These are phyloP conservation scores for Irpex lacteus DNA, from an alignment of 1,284 basidiomycete genomes.

Conservation along the genomic window DNA sequence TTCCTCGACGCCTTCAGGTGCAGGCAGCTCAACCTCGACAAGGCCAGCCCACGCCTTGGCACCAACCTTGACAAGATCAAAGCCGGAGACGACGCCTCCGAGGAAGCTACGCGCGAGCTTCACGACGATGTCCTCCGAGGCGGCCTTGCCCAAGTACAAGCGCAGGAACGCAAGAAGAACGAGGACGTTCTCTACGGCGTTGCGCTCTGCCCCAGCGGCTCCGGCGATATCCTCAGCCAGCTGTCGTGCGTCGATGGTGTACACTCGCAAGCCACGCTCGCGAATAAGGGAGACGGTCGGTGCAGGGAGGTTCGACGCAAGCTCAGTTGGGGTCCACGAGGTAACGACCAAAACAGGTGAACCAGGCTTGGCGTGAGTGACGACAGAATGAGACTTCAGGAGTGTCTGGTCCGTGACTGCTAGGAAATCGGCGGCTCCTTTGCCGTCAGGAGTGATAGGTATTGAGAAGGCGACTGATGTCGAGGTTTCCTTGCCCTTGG, in stretches of 20 bases:
- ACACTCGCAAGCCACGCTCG: conserved; percentile 54
- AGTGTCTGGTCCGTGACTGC: conserved; percentile 68
- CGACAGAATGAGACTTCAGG: conserved; percentile 63
- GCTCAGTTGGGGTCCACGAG: conserved; percentile 60
- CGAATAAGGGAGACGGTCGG: conserved; percentile 39
- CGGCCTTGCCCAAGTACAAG: conserved; percentile 65
- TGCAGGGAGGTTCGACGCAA: conserved; percentile 50
- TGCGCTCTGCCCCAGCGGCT: conserved; percentile 31
- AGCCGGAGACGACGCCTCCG: conserved; percentile 40
- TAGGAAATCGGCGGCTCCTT: conserved; percentile 61
- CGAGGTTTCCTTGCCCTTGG: conserved; percentile 34
- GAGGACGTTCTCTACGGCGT: conserved; percentile 48
- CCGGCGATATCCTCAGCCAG: conserved; percentile 24
- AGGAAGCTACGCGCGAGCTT: conserved; percentile 46
- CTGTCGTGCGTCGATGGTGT: conserved; percentile 51
- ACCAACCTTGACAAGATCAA: conserved; percentile 46
- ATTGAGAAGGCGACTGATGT: conserved; percentile 50
- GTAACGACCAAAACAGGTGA: conserved; percentile 62
- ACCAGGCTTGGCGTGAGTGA: conserved; percentile 54
- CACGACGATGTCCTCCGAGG: conserved; percentile 49
- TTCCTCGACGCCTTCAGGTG: conserved; percentile 18
- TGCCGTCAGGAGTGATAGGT: conserved; percentile 44
- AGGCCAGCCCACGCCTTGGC: conserved; percentile 58
- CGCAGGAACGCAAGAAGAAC: conserved; percentile 67
- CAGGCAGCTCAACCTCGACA: conserved; percentile 45